Evolutionary conservation across 1,284 basidiomycete genomes (phyloP).

Genomic region (Peniophora sp.): DNA sequence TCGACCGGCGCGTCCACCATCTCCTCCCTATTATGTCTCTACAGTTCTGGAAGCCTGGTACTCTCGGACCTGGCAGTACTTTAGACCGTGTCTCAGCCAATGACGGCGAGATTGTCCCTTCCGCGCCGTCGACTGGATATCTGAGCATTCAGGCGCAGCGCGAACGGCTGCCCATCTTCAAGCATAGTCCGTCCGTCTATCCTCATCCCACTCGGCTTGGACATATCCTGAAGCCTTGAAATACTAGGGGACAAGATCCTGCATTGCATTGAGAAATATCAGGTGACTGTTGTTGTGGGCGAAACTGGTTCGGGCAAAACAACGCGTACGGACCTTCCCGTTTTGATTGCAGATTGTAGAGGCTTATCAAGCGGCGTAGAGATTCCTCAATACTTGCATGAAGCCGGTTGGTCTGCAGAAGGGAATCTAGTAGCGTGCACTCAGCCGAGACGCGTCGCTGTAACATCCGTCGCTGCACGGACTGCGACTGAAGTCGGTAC

Average conservation of each 20-base stretch:
- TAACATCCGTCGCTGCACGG: conserved; percentile 86
- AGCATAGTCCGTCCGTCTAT: conserved; percentile 55
- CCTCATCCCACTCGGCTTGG: background rate
- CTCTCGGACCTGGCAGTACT: conserved; percentile 77
- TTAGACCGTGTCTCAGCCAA: conserved; percentile 78
- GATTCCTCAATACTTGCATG: conserved; percentile 88
- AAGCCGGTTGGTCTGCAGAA: conserved; percentile 81
- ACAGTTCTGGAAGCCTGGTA: conserved; percentile 80
- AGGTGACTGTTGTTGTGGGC: conserved; percentile 84
- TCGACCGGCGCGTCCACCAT: no score
- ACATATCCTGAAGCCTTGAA: background rate
- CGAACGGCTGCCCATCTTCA: conserved; percentile 80
- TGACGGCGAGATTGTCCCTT: conserved; percentile 63
- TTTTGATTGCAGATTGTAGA: background rate
- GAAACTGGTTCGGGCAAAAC: conserved; percentile 98
- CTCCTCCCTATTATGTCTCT: conserved; percentile 28
- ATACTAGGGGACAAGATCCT: conserved; percentile 65
- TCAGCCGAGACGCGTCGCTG: conserved; percentile 92
- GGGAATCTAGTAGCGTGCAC: conserved; percentile 84
- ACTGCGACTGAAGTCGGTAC: conserved; percentile 88
- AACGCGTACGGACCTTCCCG: conserved; percentile 59
- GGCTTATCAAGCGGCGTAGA: conserved; percentile 38
- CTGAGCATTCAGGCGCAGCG: conserved; percentile 69
- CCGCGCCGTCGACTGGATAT: conserved; percentile 47
- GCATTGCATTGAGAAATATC: conserved; percentile 78